Evolutionary conservation across 345 rosid species (phyloP).

Genomic region (Hibiscus syriacus): DNA sequence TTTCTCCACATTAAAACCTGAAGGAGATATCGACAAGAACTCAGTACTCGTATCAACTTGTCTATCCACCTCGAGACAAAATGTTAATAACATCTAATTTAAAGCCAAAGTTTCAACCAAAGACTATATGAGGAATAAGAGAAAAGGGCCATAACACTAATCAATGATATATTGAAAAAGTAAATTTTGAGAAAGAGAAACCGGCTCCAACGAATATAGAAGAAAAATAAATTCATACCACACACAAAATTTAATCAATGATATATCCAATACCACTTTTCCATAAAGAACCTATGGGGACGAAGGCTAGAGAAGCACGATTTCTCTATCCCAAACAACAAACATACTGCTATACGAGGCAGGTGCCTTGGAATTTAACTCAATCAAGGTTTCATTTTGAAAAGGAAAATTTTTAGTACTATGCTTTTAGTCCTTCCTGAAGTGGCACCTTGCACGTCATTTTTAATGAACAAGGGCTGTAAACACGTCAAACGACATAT

Average conservation of each 20-base stretch:
- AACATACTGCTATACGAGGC: not conserved
- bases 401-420: not conserved
- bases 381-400: not conserved
- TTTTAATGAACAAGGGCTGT: not conserved
- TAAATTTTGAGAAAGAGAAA: not conserved
- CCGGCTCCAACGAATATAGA: not conserved
- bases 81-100: not conserved
- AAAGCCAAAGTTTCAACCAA: not conserved
- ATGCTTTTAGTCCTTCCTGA: not conserved
- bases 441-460: not conserved
- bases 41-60: not conserved
- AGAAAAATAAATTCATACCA: not conserved
- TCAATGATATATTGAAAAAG: not conserved
- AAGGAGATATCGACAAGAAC: constrained; percentile 14
- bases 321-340: not conserved
- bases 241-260: not conserved
- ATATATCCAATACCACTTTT: not conserved
- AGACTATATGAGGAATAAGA: not conserved
- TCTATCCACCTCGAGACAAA: not conserved
- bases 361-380: not conserved
- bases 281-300: not conserved
- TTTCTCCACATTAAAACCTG: constrained; percentile 99
- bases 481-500: not conserved
- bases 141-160: not conserved
- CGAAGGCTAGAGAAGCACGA: not conserved